Evolutionary conservation across 257 asterid genomes (phyloP), one percentile per base, ranked within the genome.

Genomic region (Scutellaria minor): DNA sequence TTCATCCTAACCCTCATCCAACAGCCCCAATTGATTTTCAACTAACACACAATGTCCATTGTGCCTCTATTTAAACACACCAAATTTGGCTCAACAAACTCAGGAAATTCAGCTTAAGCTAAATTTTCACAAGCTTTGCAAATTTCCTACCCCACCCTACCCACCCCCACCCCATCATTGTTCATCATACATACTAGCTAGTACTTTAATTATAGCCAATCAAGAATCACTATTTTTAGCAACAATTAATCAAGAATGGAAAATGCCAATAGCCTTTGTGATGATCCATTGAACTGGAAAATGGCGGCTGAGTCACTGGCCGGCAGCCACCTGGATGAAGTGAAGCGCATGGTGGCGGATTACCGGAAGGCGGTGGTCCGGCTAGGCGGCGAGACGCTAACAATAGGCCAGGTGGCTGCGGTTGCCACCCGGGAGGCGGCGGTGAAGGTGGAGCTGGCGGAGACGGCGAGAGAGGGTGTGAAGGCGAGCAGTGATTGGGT

Each of bases 311-410:
- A 40, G 71, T 14, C 77, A 2, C 65, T 76, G 0, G 9, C 7
- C 40, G 79, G 84, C 24, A 80, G 79, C 79, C 84, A 80, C 81
- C 81, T 76, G 1, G 84, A 80, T 0, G 84, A 80, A 47, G 81
- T 80, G 71, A 80, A 76, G 78, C 72, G 76, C 60, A 80, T 80
- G 84, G 81, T 80, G 76, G 84, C 11, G 84, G 84, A 80, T 47
- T 75, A 71, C 27, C 69, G 81, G 73, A 75, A 37, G 78, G 22
- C 66, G 73, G 68, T 27, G 66, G 81, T 80, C 13, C 76, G 81
- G 37, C 73, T 80, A 0, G 84, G 81, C 13, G 84, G 84, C 0
- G 68, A 75, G 81, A 66, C 78, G 73, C 81, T 80, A 11, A 71
- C 84, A 41, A 80, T 75, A 59, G 39, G 55, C 3, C 81, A 80